Conservation (phyloP, 75 land plant genomes). For the Pinus taeda region DNA sequence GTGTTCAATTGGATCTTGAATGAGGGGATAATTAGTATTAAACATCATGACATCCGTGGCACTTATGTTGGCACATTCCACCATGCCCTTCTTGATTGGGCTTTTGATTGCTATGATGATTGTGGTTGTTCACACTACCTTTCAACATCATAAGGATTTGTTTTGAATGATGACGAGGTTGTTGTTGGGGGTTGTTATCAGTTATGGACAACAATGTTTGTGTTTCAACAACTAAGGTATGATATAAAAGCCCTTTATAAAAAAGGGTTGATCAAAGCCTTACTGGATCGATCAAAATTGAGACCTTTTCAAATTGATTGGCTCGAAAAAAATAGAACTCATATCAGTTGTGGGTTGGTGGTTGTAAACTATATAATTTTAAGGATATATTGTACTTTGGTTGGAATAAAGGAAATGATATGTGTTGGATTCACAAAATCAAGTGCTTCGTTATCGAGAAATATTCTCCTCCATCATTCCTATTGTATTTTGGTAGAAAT, state of each 20-base stretch:
- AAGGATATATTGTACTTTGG: neutral
- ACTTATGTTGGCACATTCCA: conserved; percentile 41
- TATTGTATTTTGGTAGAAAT: neutral
- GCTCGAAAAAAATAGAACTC: too few relatives aligned
- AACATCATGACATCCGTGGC: conserved; percentile 35
- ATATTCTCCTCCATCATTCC: neutral
- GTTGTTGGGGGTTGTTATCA: conserved; percentile 9
- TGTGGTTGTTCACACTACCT: conserved; percentile 45
- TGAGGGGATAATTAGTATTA: conserved; percentile 36
- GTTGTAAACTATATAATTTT: too few relatives aligned
- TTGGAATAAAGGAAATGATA: neutral
- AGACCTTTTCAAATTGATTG: neutral
- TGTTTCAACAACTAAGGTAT: neutral
- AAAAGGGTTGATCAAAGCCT: neutral
- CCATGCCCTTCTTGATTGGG: conserved; percentile 32
- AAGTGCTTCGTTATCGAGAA: too few relatives aligned
- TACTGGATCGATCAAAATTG: neutral
- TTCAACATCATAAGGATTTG: conserved; percentile 41
- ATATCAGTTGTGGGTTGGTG: neutral
- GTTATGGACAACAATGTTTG: neutral
- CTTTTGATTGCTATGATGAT: conserved; percentile 39
- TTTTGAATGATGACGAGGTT: conserved; percentile 36
- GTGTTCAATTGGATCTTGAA: conserved; percentile 36
- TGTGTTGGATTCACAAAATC: neutral
- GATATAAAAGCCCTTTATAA: too few relatives aligned